Conservation (phyloP, 352 stramenopile species). For the Paralagenidium karlingii region DNA sequence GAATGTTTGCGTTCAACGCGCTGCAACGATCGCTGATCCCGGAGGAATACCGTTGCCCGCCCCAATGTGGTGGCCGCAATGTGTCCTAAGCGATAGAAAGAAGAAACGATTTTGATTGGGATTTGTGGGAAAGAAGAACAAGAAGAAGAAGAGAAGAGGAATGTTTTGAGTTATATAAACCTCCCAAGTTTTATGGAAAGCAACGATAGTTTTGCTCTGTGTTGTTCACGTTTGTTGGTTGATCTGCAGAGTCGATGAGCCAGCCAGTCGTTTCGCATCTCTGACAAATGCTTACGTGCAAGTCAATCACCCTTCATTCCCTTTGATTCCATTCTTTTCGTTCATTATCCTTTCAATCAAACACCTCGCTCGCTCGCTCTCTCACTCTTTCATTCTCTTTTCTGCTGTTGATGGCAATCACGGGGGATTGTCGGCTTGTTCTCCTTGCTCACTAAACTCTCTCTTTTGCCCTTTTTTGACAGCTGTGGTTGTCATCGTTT, state of each 20-base stretch:
- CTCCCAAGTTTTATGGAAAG: too few species aligned
- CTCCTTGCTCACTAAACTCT: not conserved
- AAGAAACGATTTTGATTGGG: not conserved
- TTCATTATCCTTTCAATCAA: constrained; percentile 1
- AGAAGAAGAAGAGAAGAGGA: constrained; percentile 7
- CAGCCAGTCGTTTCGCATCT: too few species aligned
- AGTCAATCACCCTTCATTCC: not conserved
- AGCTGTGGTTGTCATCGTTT: not conserved
- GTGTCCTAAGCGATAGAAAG: constrained; percentile 37
- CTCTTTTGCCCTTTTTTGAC: not conserved
- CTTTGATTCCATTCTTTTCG: not conserved
- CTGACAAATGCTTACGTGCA: not conserved
- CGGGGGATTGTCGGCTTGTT: not conserved
- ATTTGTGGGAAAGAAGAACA: constrained; percentile 7
- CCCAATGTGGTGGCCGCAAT: constrained; percentile 64
- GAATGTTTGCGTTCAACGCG: constrained; percentile 79
- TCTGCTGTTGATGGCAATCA: not conserved
- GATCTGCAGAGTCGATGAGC: too few species aligned
- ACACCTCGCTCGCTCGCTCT: too few species aligned
- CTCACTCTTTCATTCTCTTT: not conserved
- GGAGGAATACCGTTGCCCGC: constrained; percentile 72
- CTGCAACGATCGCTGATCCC: constrained; percentile 70
- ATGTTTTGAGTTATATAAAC: not conserved
- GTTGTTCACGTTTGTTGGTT: too few species aligned
- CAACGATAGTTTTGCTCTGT: too few species aligned